These are phyloP conservation scores for Cercospora zeina DNA, from an alignment of 2,329 filamentous ascomycete genomes.

Conservation along the genomic window DNA sequence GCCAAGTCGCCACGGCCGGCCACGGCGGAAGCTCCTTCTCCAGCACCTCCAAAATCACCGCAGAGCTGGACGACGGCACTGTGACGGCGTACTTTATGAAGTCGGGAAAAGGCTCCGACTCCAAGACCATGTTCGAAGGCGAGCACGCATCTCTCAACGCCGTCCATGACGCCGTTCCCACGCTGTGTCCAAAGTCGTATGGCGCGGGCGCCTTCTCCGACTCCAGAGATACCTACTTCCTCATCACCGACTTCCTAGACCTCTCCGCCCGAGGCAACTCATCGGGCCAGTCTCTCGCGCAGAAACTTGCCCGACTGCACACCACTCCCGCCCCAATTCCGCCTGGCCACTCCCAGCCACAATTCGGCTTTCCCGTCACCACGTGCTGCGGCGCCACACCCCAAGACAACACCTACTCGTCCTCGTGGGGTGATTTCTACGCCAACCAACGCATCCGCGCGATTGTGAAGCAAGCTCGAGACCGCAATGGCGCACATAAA, in stretches of 20 bases:
- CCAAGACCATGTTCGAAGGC: conserved; percentile 71
- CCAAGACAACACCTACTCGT: conserved; percentile 73
- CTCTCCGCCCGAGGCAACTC: conserved; percentile 48
- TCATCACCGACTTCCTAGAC: conserved; percentile 79
- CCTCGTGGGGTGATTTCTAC: conserved; percentile 83
- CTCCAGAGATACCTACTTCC: conserved; percentile 52
- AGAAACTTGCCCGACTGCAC: conserved; percentile 77
- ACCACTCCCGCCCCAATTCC: conserved; percentile 69
- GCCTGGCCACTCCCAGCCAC: conserved; percentile 57
- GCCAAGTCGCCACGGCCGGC: conserved; percentile 58
- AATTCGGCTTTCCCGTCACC: conserved; percentile 80
- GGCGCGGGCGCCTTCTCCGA: conserved; percentile 64
- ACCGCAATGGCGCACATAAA: conserved; percentile 63
- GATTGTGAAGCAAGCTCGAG: conserved; percentile 60
- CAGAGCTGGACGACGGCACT: conserved; percentile 50
- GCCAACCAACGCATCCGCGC: conserved; percentile 70
- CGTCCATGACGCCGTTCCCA: conserved; percentile 69
- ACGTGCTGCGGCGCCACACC: conserved; percentile 85
- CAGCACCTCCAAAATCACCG: conserved; percentile 63
- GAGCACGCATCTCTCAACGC: conserved; percentile 84
- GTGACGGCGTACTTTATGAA: conserved; percentile 69
- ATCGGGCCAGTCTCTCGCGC: conserved; percentile 60
- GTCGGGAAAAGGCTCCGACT: conserved; percentile 60
- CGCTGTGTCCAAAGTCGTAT: conserved; percentile 72
- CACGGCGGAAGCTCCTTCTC: conserved; percentile 65